A percentile compares a stretch with the other conserved stretches of the same genome.
phyloP scores from a whole-genome alignment of 129 eudicot genomes.

The Escallonia rubra region DNA sequence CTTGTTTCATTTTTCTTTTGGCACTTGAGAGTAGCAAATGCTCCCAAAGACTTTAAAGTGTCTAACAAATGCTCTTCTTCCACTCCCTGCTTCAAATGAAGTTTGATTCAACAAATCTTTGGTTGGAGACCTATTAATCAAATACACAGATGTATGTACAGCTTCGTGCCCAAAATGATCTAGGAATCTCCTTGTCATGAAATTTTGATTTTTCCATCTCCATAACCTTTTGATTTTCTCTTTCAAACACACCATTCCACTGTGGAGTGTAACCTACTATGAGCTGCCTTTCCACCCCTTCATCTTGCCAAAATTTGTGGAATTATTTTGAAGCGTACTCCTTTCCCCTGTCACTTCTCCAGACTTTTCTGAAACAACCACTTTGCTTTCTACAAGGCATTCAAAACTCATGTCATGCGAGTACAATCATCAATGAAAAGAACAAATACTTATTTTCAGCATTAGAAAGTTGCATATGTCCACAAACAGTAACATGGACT shows the following conservation, averaged over 20 bases:
- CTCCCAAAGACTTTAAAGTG: no score
- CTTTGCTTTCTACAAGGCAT: slow-evolving; percentile 10
- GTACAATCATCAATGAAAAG: slow-evolving; percentile 20
- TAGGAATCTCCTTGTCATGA: no score
- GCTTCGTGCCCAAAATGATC: no score
- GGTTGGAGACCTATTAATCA: no score
- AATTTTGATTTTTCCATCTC: no score
- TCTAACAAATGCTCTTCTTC: no score
- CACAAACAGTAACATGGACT: slow-evolving; percentile 9
- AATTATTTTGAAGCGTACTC: not conserved
- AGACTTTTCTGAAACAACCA: not conserved
- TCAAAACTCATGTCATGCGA: slow-evolving; percentile 13
- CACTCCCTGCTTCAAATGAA: no score
- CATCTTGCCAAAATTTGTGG: not conserved
- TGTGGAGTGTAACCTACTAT: not conserved
- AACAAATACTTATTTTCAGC: slow-evolving; percentile 7
- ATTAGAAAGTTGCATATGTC: slow-evolving; percentile 1
- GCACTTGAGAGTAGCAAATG: no score
- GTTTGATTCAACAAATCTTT: no score
- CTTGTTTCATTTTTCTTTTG: no score
- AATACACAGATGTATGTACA: no score
- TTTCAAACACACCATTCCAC: not conserved
- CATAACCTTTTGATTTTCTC: no score
- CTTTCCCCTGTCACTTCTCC: not conserved
- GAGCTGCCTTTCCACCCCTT: not conserved